phyloP scores from a whole-genome alignment of 2,329 filamentous ascomycete genomes.

The Nemania serpens region DNA sequence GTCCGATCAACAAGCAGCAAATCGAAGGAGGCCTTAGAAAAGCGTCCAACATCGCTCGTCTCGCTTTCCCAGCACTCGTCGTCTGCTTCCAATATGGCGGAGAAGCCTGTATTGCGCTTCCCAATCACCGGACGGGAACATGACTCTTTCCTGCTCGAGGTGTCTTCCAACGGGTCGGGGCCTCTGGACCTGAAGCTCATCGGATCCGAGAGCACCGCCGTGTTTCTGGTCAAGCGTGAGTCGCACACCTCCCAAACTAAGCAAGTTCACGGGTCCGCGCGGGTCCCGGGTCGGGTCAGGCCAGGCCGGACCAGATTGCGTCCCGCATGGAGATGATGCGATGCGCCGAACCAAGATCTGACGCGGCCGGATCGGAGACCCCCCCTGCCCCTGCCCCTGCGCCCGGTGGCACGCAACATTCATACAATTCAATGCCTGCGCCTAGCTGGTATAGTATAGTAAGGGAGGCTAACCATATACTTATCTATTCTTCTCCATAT shows the following conservation, averaged over 20 bases:
- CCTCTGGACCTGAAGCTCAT: constrained; percentile 69
- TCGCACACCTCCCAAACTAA: constrained; percentile 26
- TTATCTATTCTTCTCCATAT: constrained; percentile 23
- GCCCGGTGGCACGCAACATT: constrained; percentile 27
- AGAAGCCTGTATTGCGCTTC: constrained; percentile 58
- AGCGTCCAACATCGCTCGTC: too few relatives aligned
- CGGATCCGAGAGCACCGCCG: constrained; percentile 68
- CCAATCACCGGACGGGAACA: constrained; percentile 58
- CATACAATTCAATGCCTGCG: constrained; percentile 27
- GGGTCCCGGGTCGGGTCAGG: constrained; percentile 2
- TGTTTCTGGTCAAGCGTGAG: constrained; percentile 64
- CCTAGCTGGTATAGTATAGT: constrained; percentile 1
- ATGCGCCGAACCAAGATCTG: constrained; percentile 8
- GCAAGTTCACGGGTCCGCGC: neutral
- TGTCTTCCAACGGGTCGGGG: constrained; percentile 54
- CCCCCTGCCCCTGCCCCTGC: neutral
- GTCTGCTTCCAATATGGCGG: constrained; percentile 29
- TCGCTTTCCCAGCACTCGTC: too few relatives aligned
- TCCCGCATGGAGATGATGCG: constrained; percentile 2
- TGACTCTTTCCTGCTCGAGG: constrained; percentile 64
- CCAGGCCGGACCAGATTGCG: neutral
- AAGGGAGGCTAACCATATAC: constrained; percentile 28
- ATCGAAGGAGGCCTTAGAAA: too few relatives aligned
- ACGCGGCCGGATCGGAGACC: constrained; percentile 20
- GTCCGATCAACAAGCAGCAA: too few relatives aligned